Base-by-base conservation (phyloP, 345 rosid genomes). In the Eutrema yunnanense region DNA sequence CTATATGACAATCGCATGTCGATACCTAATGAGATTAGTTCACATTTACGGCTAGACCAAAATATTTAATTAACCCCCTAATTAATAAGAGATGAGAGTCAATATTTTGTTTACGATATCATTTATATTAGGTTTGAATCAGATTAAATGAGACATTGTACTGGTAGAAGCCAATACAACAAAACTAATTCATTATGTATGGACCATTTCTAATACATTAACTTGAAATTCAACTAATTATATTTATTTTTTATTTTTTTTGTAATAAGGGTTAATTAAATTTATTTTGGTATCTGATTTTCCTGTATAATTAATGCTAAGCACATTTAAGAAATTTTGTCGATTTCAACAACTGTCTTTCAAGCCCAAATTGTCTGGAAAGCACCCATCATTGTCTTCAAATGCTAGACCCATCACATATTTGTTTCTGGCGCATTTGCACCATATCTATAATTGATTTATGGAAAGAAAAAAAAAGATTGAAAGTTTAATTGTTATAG, bases 301-400 rank as follows among this genome's bases (percentile, higher is more conserved):
- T 73, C 66, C 16, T 27, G 19, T 22, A 27, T 49, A 49, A 55
- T 12, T 19, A 19, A 19, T 19, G 51, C 37, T 42, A 44, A 51
- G 13, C 26, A 52, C 57, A 61, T 33, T 75, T 61, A 60, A 74
- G 38, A 42, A 27, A 16, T 22, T 11, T 67, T 74, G 68, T 75
- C 50, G 62, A 67, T n/a, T 51, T 52, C 48, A 52, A 34, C 53
- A 74, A 59, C 68, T 59, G 34, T 36, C 37, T 41, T 38, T 41
- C 53, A 60, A 69, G 43, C 57, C 26, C 51, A 47, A 46, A 43
- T 75, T 52, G 70, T 75, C 58, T 43, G 22, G 43, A 53, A 38
- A 51, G 1, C 41, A 69, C 10, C 38, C 36, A 46, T 53, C 79
- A 27, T 43, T 75, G 43, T 68, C 64, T 75, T 61, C 43, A 1